Base-by-base conservation (phyloP, 148 eudicot genomes). In the Amaranthus hypochondriacus region DNA sequence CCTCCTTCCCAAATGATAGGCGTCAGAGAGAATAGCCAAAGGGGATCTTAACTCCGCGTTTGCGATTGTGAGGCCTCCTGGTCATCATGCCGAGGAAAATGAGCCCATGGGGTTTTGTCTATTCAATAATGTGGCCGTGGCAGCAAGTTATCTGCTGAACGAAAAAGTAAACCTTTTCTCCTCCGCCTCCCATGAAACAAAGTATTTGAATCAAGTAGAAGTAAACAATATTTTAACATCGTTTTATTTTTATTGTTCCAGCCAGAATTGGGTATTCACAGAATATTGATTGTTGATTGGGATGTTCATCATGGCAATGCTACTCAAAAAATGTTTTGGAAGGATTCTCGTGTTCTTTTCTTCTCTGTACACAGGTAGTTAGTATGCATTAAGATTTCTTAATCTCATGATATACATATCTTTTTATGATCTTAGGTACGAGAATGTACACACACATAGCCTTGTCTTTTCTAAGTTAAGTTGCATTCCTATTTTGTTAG, bases 291-390 rank as follows among this genome's bases (percentile, higher is more conserved):
- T 70, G 99, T 96, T 81, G 99, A 96, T 77, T 96, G 99, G 99
- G 99, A 96, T 78, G 99, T 96, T 56, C 99, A 96, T 83, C 99
- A 96, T 81, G 99, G 99, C 63, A 96, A 96, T 81, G 99, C 89
- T 66, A 96, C 99, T 70, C 99, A 96, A 55, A 89, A 96, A 70
- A 87, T 83, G 92, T 96, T 96, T 75, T 96, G 87, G 85, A 83
- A 89, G 68, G 99, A 96, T 81, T 83, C 96, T 67, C 96, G 96
- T 69, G 99, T 92, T 68, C 87, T 96, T 65, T 90, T 90, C 83
- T 96, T 96, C 83, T 96, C 99, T 8, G 97, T 96, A 71, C 99
- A 96, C 83, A 87, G 99, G 99, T 90, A 86, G 65, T 57, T 12
- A 48, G 39, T 66, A 39, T 48, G 14, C 39, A 55, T 28, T 28